A percentile compares a stretch with the other conserved stretches of the same genome.
These are phyloP conservation scores for Atkinsonella hypoxylon DNA, from an alignment of 2,329 filamentous ascomycete species.

Conservation along the genomic window DNA sequence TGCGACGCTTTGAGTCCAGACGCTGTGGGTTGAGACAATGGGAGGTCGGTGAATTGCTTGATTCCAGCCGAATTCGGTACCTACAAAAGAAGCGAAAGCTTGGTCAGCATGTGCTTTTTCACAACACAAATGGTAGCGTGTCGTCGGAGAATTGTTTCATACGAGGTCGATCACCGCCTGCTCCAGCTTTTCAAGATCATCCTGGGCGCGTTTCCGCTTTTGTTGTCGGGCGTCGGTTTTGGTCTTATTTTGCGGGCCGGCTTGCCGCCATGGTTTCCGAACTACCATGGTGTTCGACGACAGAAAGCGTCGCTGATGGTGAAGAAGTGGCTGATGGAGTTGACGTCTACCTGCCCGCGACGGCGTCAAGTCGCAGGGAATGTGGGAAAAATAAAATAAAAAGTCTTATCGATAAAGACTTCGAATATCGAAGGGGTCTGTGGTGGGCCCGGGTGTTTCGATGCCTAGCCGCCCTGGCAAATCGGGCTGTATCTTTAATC, in stretches of 20 bases:
- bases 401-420: conserved; percentile 4
- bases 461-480: too few relatives aligned
- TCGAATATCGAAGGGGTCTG: not conserved
- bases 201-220: conserved; percentile 26
- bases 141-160: conserved; percentile 1
- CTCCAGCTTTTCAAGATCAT: conserved; percentile 22
- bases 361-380: not conserved
- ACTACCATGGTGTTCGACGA: conserved; percentile 16
- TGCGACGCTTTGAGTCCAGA: conserved; percentile 74
- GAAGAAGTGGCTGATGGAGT: not conserved
- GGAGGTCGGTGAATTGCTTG: conserved; percentile 70
- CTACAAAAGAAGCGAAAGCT: conserved; percentile 20
- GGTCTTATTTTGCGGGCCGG: conserved; percentile 16
- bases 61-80: conserved; percentile 47
- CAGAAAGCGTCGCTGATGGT: not conserved
- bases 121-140: not conserved
- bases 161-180: conserved; percentile 23
- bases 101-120: not conserved
- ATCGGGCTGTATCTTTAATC: too few relatives aligned
- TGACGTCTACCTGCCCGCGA: not conserved
- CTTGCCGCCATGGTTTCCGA: conserved; percentile 12
- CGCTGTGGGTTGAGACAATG: conserved; percentile 69
- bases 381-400: conserved; percentile 1
- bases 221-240: conserved; percentile 23
- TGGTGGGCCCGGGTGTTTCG: too few relatives aligned